Conservation (phyloP, 352 stramenopile genomes). For the Phytophthora syringae region DNA sequence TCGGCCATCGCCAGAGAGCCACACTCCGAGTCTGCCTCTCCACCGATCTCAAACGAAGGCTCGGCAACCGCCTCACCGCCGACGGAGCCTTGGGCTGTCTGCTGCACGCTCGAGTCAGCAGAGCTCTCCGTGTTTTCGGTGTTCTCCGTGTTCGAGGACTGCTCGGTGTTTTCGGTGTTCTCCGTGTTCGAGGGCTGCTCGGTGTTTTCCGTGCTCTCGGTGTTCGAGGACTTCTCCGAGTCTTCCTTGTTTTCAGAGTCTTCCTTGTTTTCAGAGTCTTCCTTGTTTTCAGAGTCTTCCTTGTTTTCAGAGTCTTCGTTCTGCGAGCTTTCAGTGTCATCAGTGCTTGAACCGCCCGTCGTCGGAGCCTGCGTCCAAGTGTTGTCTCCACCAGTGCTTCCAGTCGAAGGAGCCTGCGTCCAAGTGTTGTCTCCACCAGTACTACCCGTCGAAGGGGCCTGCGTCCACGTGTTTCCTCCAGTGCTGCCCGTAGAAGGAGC, state of each 20-base stretch:
- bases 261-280: background rate
- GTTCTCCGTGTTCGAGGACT: background rate
- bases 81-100: background rate
- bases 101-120: background rate
- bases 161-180: background rate
- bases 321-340: background rate
- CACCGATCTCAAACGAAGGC: background rate
- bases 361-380: conserved; percentile 8
- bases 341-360: background rate
- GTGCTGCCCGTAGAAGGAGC: background rate
- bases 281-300: conserved; percentile 2
- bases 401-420: conserved; percentile 2
- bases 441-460: background rate
- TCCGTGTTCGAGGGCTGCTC: background rate
- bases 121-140: background rate
- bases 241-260: conserved; percentile 1
- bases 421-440: conserved; percentile 9
- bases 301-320: background rate
- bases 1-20: conserved; percentile 14
- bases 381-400: conserved; percentile 9
- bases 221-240: background rate
- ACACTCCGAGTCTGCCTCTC: conserved; percentile 14
- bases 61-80: background rate
- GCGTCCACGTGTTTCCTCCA: conserved; percentile 11
- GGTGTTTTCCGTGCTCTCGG: background rate